Evolutionary conservation across 805 yeast genomes (phyloP).

Genomic region (Wickerhamomyces queroliae): DNA sequence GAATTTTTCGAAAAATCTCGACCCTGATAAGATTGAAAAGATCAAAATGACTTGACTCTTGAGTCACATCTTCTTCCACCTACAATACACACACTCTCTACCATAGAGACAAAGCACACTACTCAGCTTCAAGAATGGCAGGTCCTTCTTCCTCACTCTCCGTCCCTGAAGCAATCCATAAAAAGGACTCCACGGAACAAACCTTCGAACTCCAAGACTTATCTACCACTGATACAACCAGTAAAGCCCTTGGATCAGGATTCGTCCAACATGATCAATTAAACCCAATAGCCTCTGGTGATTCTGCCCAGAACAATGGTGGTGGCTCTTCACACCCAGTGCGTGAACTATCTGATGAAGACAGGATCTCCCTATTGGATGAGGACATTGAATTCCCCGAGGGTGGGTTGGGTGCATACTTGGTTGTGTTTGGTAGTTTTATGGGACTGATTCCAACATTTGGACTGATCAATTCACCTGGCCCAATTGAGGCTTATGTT

Average conservation of each 20-base stretch:
- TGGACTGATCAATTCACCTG: slow-evolving; percentile 53
- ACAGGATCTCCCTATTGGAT: slow-evolving; percentile 16
- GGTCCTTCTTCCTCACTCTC: neutral
- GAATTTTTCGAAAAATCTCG: no score
- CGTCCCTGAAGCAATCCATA: neutral
- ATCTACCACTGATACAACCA: no score
- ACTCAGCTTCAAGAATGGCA: no score
- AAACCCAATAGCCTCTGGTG: neutral
- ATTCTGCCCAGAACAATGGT: neutral
- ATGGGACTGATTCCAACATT: slow-evolving; percentile 47
- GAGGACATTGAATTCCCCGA: slow-evolving; percentile 41
- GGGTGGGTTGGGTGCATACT: slow-evolving; percentile 54
- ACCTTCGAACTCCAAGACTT: neutral
- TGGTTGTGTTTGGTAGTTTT: slow-evolving; percentile 52
- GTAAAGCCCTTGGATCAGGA: neutral
- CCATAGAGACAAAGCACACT: no score
- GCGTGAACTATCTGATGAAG: slow-evolving; percentile 1
- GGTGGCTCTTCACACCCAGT: neutral
- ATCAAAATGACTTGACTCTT: no score
- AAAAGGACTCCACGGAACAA: neutral
- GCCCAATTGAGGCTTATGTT: slow-evolving; percentile 58
- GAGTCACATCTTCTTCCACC: no score
- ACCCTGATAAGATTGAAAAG: no score
- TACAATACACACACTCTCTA: no score
- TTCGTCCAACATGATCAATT: neutral